Evolutionary conservation across 2,329 filamentous ascomycete genomes (phyloP).

Genomic region (Diaporthe amygdali): DNA sequence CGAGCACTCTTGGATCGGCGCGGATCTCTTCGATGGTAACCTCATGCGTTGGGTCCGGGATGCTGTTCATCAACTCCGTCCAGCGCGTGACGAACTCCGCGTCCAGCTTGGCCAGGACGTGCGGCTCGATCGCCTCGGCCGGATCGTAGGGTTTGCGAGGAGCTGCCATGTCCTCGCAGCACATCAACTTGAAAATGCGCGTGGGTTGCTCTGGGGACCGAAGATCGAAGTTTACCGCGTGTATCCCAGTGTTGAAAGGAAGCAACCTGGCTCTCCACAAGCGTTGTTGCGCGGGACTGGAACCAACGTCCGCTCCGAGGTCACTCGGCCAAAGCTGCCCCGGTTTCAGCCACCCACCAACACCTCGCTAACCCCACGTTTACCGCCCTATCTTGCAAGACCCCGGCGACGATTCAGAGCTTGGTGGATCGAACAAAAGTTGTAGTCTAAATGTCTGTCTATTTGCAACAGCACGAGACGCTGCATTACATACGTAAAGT

Average conservation of each 20-base stretch:
- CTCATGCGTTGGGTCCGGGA: constrained; percentile 27
- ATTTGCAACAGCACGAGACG: no score
- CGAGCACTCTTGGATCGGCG: constrained; percentile 34
- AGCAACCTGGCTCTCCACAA: background rate
- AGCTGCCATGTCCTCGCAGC: background rate
- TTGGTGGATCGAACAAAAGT: no score
- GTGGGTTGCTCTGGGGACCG: accelerated
- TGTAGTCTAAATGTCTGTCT: no score
- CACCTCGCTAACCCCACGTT: background rate
- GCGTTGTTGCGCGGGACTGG: background rate
- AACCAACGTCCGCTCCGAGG: no score
- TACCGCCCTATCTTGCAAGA: background rate
- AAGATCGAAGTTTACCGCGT: background rate
- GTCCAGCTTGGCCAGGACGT: constrained; percentile 35
- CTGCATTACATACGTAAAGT: no score
- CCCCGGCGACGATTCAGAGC: no score
- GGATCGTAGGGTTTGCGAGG: constrained; percentile 14
- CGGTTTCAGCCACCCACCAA: background rate
- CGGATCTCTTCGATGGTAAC: constrained; percentile 37
- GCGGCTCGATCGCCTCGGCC: constrained; percentile 33
- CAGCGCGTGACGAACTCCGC: constrained; percentile 37
- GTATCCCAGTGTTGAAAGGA: background rate
- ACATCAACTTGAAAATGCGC: no score
- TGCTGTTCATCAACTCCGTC: constrained; percentile 30
- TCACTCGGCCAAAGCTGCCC: background rate